phyloP scores from a whole-genome alignment of 78 protist genomes.

The Dictyostelium citrinum region DNA sequence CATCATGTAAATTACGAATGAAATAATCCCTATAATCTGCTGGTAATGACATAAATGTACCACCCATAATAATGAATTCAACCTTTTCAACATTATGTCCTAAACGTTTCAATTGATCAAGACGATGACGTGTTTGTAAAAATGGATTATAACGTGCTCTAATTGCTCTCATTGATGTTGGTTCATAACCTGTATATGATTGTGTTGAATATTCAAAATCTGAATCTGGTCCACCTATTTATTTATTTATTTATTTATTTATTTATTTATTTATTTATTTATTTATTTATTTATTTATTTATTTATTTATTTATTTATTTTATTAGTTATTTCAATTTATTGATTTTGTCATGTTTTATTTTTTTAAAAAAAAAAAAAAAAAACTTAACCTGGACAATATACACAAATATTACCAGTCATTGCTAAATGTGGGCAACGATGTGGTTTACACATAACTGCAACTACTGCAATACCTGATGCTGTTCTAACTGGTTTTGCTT shows the following conservation, averaged over 20 bases:
- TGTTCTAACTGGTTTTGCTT: conserved; percentile 96
- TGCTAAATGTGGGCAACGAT: conserved; percentile 97
- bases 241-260: background rate
- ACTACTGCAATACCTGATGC: conserved; percentile 98
- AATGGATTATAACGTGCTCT: conserved; percentile 96
- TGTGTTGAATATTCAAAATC: conserved; percentile 98
- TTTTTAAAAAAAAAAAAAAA: no score
- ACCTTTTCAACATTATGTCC: conserved; percentile 97
- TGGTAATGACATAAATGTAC: conserved; percentile 96
- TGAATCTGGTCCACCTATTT: conserved; percentile 95
- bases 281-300: no score
- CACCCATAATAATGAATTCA: conserved; percentile 98
- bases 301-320: background rate
- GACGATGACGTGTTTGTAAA: conserved; percentile 89
- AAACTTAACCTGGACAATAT: conserved; percentile 36
- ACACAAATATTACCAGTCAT: conserved; percentile 92
- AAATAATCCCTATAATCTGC: conserved; percentile 93
- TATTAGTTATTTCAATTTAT: background rate
- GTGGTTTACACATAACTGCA: conserved; percentile 99
- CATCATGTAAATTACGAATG: conserved; percentile 95
- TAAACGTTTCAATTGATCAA: conserved; percentile 92
- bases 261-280: background rate
- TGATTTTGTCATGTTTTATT: background rate
- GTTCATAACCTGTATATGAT: conserved; percentile 97
- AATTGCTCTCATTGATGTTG: conserved; percentile 98